These are phyloP conservation scores for Zygosaccharomyces pseudobailii DNA, from an alignment of 1,139 yeast species.

Conservation along the genomic window DNA sequence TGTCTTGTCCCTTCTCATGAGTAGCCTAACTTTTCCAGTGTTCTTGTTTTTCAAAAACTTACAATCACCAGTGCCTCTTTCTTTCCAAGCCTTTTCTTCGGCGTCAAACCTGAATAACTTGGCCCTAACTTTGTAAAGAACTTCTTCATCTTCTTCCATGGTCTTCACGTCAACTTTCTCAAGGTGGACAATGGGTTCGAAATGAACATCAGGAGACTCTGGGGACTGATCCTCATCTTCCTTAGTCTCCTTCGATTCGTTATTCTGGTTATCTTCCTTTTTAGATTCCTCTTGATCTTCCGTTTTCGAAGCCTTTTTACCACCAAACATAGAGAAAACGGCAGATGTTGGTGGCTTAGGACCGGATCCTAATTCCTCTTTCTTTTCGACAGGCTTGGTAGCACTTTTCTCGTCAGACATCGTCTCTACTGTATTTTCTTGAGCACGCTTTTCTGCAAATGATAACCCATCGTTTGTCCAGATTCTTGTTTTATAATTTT, in stretches of 20 bases:
- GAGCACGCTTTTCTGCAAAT: background rate
- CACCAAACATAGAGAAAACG: slow-evolving; percentile 90
- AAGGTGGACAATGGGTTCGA: slow-evolving; percentile 91
- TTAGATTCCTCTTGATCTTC: slow-evolving; percentile 32
- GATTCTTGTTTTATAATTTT: background rate
- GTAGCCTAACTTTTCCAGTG: slow-evolving; percentile 74
- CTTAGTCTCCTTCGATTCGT: slow-evolving; percentile 37
- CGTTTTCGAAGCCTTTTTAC: slow-evolving; percentile 62
- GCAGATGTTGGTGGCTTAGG: slow-evolving; percentile 60
- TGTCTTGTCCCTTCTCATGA: slow-evolving; percentile 99
- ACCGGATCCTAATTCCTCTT: slow-evolving; percentile 24
- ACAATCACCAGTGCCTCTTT: slow-evolving; percentile 98
- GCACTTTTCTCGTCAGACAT: slow-evolving; percentile 25
- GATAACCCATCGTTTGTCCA: background rate
- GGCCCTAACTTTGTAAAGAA: slow-evolving; percentile 83
- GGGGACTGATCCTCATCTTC: slow-evolving; percentile 66
- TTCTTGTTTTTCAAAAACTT: slow-evolving; percentile 87
- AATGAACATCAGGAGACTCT: slow-evolving; percentile 92
- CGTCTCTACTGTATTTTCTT: background rate
- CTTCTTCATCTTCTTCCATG: slow-evolving; percentile 94
- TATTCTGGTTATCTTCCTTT: slow-evolving; percentile 25
- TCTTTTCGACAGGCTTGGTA: slow-evolving; percentile 24
- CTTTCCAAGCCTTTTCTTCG: slow-evolving; percentile 94
- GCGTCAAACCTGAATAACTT: slow-evolving; percentile 86
- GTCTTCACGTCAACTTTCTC: slow-evolving; percentile 96